These are phyloP conservation scores for Mycosphaerelloides madeirae DNA, from an alignment of 2,329 filamentous ascomycete genomes.

Conservation along the genomic window DNA sequence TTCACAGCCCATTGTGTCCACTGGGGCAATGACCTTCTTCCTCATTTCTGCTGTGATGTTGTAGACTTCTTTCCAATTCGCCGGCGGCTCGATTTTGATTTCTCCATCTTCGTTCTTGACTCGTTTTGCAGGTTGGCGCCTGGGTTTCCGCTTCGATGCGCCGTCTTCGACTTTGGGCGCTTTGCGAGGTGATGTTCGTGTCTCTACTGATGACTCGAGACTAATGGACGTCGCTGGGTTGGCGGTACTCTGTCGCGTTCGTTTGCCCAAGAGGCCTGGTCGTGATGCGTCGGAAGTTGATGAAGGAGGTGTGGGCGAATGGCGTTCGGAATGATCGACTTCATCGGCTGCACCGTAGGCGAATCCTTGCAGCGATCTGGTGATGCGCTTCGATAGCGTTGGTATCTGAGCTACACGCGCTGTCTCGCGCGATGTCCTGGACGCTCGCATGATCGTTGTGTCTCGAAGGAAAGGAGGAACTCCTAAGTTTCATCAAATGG, in stretches of 20 bases:
- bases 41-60: slow-evolving; percentile 71
- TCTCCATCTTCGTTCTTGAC: slow-evolving; percentile 31
- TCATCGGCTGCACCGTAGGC: slow-evolving; percentile 8
- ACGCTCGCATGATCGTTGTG: slow-evolving; percentile 16
- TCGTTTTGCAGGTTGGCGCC: slow-evolving; percentile 31
- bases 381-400: slow-evolving; percentile 9
- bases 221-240: slow-evolving; percentile 11
- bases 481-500: no score
- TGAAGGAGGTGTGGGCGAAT: not conserved
- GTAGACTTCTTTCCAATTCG: slow-evolving; percentile 83
- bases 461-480: slow-evolving; percentile 5
- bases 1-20: slow-evolving; percentile 97
- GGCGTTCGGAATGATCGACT: slow-evolving; percentile 1
- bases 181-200: slow-evolving; percentile 28
- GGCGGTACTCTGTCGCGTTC: slow-evolving; percentile 19
- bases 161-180: slow-evolving; percentile 19
- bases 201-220: slow-evolving; percentile 9
- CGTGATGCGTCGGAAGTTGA: not conserved
- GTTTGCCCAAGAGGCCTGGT: slow-evolving; percentile 17
- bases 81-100: slow-evolving; percentile 50
- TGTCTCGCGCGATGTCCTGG: slow-evolving; percentile 22
- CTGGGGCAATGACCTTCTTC: slow-evolving; percentile 67
- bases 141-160: slow-evolving; percentile 15
- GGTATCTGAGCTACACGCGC: slow-evolving; percentile 20
- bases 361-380: slow-evolving; percentile 22